Evolutionary conservation across 2,329 filamentous ascomycete species (phyloP), one percentile per base, ranked within the genome.

Genomic region (Arthrocladium fulminans): DNA sequence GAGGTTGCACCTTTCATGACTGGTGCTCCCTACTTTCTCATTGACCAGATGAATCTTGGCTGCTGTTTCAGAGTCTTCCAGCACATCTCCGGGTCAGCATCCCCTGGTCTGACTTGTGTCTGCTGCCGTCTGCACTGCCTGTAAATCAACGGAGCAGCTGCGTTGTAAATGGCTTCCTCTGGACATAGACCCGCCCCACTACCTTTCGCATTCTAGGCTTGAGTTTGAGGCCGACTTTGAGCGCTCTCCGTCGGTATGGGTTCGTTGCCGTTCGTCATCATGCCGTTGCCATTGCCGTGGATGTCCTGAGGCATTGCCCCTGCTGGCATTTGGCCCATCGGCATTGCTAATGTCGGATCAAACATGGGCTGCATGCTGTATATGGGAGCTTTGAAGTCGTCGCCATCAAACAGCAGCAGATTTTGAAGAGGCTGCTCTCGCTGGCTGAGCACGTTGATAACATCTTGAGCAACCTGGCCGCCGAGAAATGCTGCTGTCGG

Each of bases 381-480:
- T 56, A 92, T 81, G 1, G 81, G 81, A 0, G 84, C 86, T 55
- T 86, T 79, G 66, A 86, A 85, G 39, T 75, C 77, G 57, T 87
- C 85, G 12, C 89, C 89, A 64, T 97, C 88, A 60, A 97, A 95
- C 17, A 97, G 73, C 43, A 95, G 77, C 64, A 95, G 80, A 65
- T 98, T 98, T 69, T 98, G 92, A 35, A 98, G 84, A 1, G 92
- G 92, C 66, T 96, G 92, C 69, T 97, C 88, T 34, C 85, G 81
- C 63, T 86, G 81, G 42, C 89, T 88, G 4, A 97, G 77, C 25
- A 96, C 89, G 60, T 97, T 97, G 69, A 98, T 97, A 45, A 95
- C 88, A 63, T 98, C 92, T 68, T 98, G 92, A 1, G 90, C 88
- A 13, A 98, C 75, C 64, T 89, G 81, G 8, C 89, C 92, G 42